Evolutionary conservation across 2,329 filamentous ascomycete species (phyloP), one percentile per base, ranked within the genome.

Genomic region (Piedraia hortae): DNA sequence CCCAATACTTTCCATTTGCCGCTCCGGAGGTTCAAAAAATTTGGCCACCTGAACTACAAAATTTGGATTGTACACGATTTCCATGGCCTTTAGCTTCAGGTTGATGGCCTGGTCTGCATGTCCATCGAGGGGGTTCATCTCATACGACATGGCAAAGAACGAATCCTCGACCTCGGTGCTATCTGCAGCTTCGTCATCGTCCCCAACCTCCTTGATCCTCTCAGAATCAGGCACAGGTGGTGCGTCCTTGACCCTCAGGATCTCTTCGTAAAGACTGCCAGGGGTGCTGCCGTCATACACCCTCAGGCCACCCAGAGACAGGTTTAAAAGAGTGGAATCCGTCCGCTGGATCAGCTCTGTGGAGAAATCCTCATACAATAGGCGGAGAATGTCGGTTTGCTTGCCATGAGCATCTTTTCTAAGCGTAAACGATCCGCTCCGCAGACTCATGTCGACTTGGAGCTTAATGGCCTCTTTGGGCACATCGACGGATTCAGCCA

Each of bases 1-100:
- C 7, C 67, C 72, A 34, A 99, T 91, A 6, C 85, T 97, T 41
- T 97, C 85, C 80, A 97, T 91, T 41, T 97, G 88, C 22, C 80
- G 62, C 43, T 91, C 80, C 0, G 85, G 88, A 1, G 85, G 85
- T 30, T 82, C 71, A 53, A 99, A 97, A 51, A 97, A 99, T 34
- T 78, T 77, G 23, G 70, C 75, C 17, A 93, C 65, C 21, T 85
- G 80, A 4, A 90, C 66, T 1, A 93, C 58, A 33, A 93, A 88
- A 31, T 69, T 74, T 1, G 88, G 85, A 35, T 97, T 99, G 60
- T 90, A 97, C 12, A 97, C 77, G 24, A 99, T 72, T 43, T 97
- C 88, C 33, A 97, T 68, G 19, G 80, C 85, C 44, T 88, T 91
- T 33, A 97, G 51, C 44, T 89, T 91, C 35, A 82, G 69, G 2